A percentile compares a stretch with the other conserved stretches of the same genome.
These are phyloP conservation scores for Geoglossum cookeanum DNA, from an alignment of 2,329 filamentous ascomycete species.

Conservation along the genomic window DNA sequence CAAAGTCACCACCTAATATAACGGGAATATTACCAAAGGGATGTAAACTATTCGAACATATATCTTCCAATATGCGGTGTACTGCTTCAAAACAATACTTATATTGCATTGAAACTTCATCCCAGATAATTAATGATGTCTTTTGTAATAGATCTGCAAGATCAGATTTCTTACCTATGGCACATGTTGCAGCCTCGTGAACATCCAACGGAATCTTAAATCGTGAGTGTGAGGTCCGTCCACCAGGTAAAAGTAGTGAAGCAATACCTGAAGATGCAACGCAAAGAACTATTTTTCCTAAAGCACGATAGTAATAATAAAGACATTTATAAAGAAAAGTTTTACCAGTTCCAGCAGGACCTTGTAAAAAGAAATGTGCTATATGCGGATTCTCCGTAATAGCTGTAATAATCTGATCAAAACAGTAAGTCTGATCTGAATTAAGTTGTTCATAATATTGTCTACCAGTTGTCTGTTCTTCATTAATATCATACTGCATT, in stretches of 20 bases:
- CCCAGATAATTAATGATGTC: no score
- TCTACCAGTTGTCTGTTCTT: background rate
- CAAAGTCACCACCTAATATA: background rate
- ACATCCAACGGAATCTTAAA: conserved; percentile 5
- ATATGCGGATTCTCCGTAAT: no score
- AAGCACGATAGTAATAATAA: no score
- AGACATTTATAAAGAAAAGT: no score
- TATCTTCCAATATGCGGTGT: background rate
- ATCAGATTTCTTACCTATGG: background rate
- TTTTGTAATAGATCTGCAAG: background rate
- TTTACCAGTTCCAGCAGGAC: no score
- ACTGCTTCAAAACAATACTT: conserved; percentile 2
- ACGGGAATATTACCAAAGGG: background rate
- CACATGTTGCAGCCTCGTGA: background rate
- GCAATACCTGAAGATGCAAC: no score
- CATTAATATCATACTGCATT: background rate
- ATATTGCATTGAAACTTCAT: background rate
- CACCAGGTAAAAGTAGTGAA: background rate
- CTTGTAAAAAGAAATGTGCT: no score
- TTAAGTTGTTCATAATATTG: background rate
- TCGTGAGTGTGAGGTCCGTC: conserved; percentile 2
- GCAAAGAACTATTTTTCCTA: no score
- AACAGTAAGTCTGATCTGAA: background rate
- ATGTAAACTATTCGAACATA: background rate
- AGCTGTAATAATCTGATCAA: background rate